Conservation (phyloP, 129 eudicot genomes). For the Tagetes patula region DNA sequence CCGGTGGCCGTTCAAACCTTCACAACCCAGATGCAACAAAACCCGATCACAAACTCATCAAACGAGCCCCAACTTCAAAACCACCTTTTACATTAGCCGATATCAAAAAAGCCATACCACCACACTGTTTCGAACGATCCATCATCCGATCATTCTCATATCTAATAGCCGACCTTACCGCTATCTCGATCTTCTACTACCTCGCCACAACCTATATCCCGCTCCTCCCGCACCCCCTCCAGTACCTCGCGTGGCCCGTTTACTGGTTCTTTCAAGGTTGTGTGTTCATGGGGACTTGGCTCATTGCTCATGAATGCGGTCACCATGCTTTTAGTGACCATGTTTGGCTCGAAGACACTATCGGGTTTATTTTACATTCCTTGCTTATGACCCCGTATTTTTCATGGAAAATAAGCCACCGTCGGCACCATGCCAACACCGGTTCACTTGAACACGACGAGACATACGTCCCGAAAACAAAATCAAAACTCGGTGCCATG, state of each 20-base stretch:
- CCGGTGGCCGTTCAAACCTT: constrained; percentile 32
- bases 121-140: constrained; percentile 54
- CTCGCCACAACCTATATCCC: constrained; percentile 41
- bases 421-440: constrained; percentile 54
- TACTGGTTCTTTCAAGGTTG: constrained; percentile 49
- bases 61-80: constrained; percentile 45
- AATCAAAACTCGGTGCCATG: neutral
- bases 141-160: constrained; percentile 42
- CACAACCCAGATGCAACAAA: constrained; percentile 14
- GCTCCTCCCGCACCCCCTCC: constrained; percentile 45
- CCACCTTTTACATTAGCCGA: constrained; percentile 55
- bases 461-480: constrained; percentile 33
- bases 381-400: constrained; percentile 46
- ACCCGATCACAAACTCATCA: constrained; percentile 25
- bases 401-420: constrained; percentile 56
- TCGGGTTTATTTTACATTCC: constrained; percentile 44
- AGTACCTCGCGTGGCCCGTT: constrained; percentile 53
- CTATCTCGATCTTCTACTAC: constrained; percentile 37
- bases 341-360: constrained; percentile 45
- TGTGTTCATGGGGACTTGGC: constrained; percentile 50
- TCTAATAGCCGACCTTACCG: constrained; percentile 34
- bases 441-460: constrained; percentile 53
- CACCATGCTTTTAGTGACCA: constrained; percentile 56
- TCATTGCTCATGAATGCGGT: constrained; percentile 58
- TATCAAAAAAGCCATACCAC: constrained; percentile 55